These are phyloP conservation scores for Solanum pimpinellifolium DNA, from an alignment of 257 asterid species.

Conservation along the genomic window DNA sequence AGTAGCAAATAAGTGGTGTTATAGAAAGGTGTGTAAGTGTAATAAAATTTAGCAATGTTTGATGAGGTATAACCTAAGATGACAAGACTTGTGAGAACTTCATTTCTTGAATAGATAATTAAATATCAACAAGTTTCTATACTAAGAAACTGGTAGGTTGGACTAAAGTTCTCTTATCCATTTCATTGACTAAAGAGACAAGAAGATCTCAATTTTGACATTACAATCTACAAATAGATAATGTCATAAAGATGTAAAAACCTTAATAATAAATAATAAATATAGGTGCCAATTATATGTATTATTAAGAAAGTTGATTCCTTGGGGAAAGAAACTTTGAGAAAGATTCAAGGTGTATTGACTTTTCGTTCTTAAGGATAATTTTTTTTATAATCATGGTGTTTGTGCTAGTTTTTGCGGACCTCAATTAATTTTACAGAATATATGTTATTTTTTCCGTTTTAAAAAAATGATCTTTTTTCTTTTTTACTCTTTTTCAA, in stretches of 20 bases:
- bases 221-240: background rate
- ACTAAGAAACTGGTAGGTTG: background rate
- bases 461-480: too few species aligned
- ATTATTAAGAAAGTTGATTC: background rate
- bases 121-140: background rate
- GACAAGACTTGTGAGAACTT: background rate
- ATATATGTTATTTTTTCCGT: rapidly evolving
- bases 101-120: background rate
- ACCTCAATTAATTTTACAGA: too few species aligned
- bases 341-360: background rate
- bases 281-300: background rate
- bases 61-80: background rate
- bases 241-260: background rate
- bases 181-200: background rate
- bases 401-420: too few species aligned
- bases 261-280: background rate
- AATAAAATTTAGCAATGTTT: background rate
- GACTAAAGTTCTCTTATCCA: background rate
- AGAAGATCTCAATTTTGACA: background rate
- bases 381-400: too few species aligned
- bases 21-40: background rate
- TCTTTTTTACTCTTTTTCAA: too few species aligned
- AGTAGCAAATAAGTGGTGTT: background rate
- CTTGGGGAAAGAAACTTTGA: background rate
- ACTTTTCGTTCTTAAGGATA: background rate